phyloP scores from a whole-genome alignment of 176 grass and related monocot genomes.

The Tuctoria greenei region DNA sequence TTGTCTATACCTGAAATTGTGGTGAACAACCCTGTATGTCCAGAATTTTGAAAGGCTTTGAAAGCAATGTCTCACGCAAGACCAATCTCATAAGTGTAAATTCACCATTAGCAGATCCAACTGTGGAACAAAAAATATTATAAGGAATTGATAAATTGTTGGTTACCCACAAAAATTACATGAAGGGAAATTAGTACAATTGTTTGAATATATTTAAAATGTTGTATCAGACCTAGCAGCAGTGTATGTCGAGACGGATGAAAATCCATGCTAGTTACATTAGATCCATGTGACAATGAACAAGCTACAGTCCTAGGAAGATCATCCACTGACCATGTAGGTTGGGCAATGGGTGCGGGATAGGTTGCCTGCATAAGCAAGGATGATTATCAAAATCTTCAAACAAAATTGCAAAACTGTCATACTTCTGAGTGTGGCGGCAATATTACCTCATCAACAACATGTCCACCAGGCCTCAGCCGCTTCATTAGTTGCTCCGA shows the following conservation, averaged over 20 bases:
- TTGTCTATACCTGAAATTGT: conserved; percentile 58
- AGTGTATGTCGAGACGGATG: conserved; percentile 83
- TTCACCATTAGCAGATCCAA: conserved; percentile 85
- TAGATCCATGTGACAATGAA: conserved; percentile 76
- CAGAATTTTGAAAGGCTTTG: conserved; percentile 82
- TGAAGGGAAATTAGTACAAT: conserved; percentile 12
- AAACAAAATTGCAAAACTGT: conserved; percentile 19
- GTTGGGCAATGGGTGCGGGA: conserved; percentile 64
- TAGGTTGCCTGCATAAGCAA: conserved; percentile 71
- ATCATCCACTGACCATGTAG: conserved; percentile 83
- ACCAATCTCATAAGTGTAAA: conserved; percentile 89
- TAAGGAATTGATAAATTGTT: conserved; percentile 21
- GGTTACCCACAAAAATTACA: conserved; percentile 2
- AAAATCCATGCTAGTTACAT: conserved; percentile 95
- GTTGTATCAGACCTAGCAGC: conserved; percentile 66
- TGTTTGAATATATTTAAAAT: conserved; percentile 14
- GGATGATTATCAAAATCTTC: conserved; percentile 24
- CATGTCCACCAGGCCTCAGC: conserved; percentile 64
- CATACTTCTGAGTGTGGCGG: conserved; percentile 15
- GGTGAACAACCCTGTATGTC: conserved; percentile 55
- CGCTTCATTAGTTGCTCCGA: conserved; percentile 96
- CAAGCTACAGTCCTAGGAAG: conserved; percentile 74
- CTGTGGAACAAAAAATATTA: conserved; percentile 41
- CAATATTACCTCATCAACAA: conserved; percentile 77
- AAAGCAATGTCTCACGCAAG: conserved; percentile 70